Evolutionary conservation across 257 asterid genomes (phyloP), one percentile per base, ranked within the genome.

Genomic region (Scutellaria galericulata): DNA sequence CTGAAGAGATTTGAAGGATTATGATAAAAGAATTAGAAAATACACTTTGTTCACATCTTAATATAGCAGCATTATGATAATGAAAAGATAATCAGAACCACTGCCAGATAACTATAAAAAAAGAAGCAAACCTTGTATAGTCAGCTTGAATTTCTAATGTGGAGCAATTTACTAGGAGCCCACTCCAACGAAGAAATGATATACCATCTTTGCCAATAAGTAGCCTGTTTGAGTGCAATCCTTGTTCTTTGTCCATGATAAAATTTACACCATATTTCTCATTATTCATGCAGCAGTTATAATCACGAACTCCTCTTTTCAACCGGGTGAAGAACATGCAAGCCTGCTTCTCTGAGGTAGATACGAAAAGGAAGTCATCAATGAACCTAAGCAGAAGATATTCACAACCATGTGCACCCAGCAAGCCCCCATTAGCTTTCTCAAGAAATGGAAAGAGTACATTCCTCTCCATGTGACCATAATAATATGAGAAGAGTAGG

Each of bases 101-200:
- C 8, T 20, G 54, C 31, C 47, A 59, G 53, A 64, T 41, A 39
- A 40, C 27, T 53, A 62, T 6, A 52, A 44, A 40, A 46, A 51
- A 62, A 18, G 65, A 39, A 66, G 53, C 39, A 68, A 64, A 90
- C 99, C 98, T 94, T 31, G 88, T 79, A 78, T 91, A 94, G 78
- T 91, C 99, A n/a, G 96, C 99, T 83, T 87, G 99, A 73, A 91
- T 85, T 84, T 94, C 99, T 70, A 91, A 80, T 2, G 97, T 94
- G 18, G 82, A 68, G 79, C 89, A 82, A 75, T 94, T 94, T 61
- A 94, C 64, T 47, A 94, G 88, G 66, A 94, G 78, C 61, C 99
- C 99, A 80, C 95, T 89, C 99, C 99, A 94, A 66, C 81, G 83
- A 78, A 89, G 97, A 85, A 88, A 94, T 18, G 96, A 80, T 67